phyloP scores from a whole-genome alignment of 2,329 filamentous ascomycete genomes.

The Clarireedia monteithiana region DNA sequence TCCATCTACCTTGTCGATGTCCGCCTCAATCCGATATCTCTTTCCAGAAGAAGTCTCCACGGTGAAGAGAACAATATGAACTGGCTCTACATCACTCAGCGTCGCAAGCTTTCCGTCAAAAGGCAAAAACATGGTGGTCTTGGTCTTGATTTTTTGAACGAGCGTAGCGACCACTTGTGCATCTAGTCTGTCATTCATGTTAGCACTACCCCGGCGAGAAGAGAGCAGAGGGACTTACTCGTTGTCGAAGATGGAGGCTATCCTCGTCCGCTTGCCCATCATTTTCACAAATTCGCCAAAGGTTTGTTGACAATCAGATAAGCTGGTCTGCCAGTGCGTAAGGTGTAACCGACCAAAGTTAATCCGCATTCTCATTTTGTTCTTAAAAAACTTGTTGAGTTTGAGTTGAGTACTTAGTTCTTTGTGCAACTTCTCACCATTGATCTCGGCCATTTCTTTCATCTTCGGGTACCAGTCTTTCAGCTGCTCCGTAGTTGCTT shows the following conservation, averaged over 20 bases:
- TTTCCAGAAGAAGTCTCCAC: conserved; percentile 16
- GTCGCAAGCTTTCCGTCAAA: conserved; percentile 2
- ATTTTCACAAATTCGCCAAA: conserved; percentile 23
- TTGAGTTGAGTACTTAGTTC: conserved; percentile 17
- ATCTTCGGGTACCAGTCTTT: not conserved
- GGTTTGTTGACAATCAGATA: conserved; percentile 11
- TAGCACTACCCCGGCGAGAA: not conserved
- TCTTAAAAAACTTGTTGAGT: conserved; percentile 18
- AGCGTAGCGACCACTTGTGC: conserved; percentile 14
- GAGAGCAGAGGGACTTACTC: conserved; percentile 18
- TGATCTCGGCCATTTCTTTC: not conserved
- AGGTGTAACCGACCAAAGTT: conserved; percentile 26
- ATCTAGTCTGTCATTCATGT: conserved; percentile 10
- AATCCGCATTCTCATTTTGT: conserved; percentile 28
- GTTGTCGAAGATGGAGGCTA: conserved; percentile 21
- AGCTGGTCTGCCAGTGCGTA: conserved; percentile 14
- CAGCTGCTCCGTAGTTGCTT: not conserved
- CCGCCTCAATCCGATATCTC: conserved; percentile 22
- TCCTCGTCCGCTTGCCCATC: conserved; percentile 18
- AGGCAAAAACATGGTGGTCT: conserved; percentile 16
- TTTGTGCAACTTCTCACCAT: conserved; percentile 12
- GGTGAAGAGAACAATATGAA: conserved; percentile 21
- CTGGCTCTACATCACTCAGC: conserved; percentile 16
- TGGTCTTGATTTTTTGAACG: conserved; percentile 13
- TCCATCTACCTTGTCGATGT: conserved; percentile 18